Base-by-base conservation (phyloP, 2,329 filamentous ascomycete species). In the Fusarium transvaalense region DNA sequence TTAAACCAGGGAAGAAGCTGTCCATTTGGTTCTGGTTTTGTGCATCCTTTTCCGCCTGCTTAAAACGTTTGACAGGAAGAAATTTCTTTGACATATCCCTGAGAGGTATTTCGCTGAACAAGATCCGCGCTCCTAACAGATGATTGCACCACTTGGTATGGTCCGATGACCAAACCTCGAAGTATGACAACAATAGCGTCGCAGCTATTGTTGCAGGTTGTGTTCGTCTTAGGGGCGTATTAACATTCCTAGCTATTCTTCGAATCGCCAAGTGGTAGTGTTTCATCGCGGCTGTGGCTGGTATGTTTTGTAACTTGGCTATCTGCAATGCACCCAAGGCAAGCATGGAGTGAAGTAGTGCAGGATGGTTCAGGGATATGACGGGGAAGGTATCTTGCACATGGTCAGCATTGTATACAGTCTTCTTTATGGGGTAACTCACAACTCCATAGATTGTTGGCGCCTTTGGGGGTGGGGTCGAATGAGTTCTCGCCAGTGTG, bases 111-210 rank as follows among this genome's bases (percentile, higher is more conserved):
- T 98, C 94, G 53, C 88, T 87, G 27, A 98, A 85, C 31, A 98
- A 85, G 66, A 94, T 91, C 39, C 91, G 89, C 12, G 93, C 92
- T 14, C 96, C 96, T 47, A 92, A 88, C 37, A 98, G 83, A 79
- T 98, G 96, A 65, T 92, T 95, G 74, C 92, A 96, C 96, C 96
- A 99, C 77, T 97, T 97, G 56, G 91, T 89, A 74, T 98, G 95
- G 71, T 99, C 95, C 23, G 94, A 95, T 35, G 91, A 92, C 90
- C 95, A 96, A 19, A 97, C 92, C 77, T 98, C 96, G 74, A 97
- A 98, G 77, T 94, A 98, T 0, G 90, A 93, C 10, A 99, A 85
- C 10, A 98, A 82, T 35, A 97, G 83, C 0, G 93, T 94, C 3
- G 94, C 94, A 10, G 94, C 95, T n/a, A 98, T 82, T 0, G 94